Evolutionary conservation across 2,329 filamentous ascomycete species (phyloP).

Genomic region (Huntiella moniliformis): DNA sequence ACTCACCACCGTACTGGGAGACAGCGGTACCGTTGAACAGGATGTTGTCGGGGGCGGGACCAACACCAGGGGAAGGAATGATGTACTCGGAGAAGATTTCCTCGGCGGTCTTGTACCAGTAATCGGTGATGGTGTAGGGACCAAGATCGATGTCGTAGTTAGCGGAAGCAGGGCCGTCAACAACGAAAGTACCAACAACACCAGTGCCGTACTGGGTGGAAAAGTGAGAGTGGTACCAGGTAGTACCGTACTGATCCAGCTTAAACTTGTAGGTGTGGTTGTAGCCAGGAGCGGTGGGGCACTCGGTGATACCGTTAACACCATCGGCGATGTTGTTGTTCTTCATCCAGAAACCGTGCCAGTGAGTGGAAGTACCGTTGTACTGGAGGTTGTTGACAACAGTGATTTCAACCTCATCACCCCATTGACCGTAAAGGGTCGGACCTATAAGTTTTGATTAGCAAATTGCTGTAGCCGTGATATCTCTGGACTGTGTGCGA

Average conservation of each 20-base stretch:
- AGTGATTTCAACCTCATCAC: constrained; percentile 35
- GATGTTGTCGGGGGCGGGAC: constrained; percentile 29
- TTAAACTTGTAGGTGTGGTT: constrained; percentile 21
- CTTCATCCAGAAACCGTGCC: constrained; percentile 29
- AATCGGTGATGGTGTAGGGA: constrained; percentile 29
- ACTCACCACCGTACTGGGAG: constrained; percentile 12
- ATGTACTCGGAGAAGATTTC: constrained; percentile 12
- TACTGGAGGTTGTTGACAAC: constrained; percentile 44
- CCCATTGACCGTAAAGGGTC: constrained; percentile 23
- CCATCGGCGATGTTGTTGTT: constrained; percentile 28
- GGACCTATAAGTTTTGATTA: constrained; percentile 8
- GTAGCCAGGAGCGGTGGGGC: constrained; percentile 22
- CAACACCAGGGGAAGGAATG: constrained; percentile 12
- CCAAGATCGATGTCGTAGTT: constrained; percentile 46
- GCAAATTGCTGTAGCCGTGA: not conserved
- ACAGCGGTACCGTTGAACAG: constrained; percentile 37
- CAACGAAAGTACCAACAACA: constrained; percentile 39
- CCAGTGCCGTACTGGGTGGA: constrained; percentile 41
- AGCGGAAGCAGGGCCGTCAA: constrained; percentile 29
- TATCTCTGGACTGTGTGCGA: not conserved
- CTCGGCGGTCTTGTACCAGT: constrained; percentile 31
- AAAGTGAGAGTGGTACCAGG: constrained; percentile 33
- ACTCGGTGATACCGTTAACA: constrained; percentile 25
- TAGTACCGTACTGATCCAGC: constrained; percentile 22
- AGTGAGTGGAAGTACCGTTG: constrained; percentile 28